Conservation (phyloP, 176 grass and related monocot genomes). For the Hordeum vulgare region MorexV3_pseudomolecules_assembly NC_058518.1:324521257-324521756, state of each 20-base stretch:
- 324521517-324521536: slow-evolving; percentile 58
- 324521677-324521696: slow-evolving; percentile 72
- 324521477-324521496: slow-evolving; percentile 80
- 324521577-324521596: slow-evolving; percentile 77
- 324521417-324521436: slow-evolving; percentile 46
- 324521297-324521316: slow-evolving; percentile 40
- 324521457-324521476: slow-evolving; percentile 71
- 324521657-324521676: slow-evolving; percentile 58
- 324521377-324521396: slow-evolving; percentile 35
- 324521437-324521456: slow-evolving; percentile 43
- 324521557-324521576: slow-evolving; percentile 78
- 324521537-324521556: slow-evolving; percentile 73
- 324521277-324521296: slow-evolving; percentile 21
- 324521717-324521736: slow-evolving; percentile 65
- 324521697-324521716: slow-evolving; percentile 69
- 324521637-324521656: slow-evolving; percentile 71
- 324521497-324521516: slow-evolving; percentile 61
- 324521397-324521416: slow-evolving; percentile 63
- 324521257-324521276: not conserved
- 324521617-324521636: slow-evolving; percentile 66
- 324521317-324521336: slow-evolving; percentile 74
- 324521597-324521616: slow-evolving; percentile 67
- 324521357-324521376: slow-evolving; percentile 74
- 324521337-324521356: slow-evolving; percentile 66
- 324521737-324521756: slow-evolving; percentile 86